These are phyloP conservation scores for Daldinia caldariorum DNA, from an alignment of 495 filamentous ascomycete species.

Conservation along the genomic window DNA sequence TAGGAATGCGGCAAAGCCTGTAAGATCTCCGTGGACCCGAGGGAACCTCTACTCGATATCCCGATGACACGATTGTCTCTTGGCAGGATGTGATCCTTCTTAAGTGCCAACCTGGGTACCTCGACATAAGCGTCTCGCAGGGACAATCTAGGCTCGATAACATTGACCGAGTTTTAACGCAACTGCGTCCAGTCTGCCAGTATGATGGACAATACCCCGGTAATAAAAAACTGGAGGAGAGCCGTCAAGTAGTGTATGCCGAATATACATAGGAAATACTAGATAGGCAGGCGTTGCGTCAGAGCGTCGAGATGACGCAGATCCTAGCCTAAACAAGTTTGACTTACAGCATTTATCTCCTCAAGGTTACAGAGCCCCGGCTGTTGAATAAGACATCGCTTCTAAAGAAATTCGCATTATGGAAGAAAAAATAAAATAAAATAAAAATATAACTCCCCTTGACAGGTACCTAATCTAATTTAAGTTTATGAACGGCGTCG, in stretches of 20 bases:
- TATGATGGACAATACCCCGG: conserved; percentile 22
- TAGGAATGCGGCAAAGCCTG: conserved; percentile 40
- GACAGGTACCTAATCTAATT: conserved; percentile 8
- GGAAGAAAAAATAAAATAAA: not conserved
- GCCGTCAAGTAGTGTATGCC: conserved; percentile 19
- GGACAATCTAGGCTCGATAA: conserved; percentile 4
- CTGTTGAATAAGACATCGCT: conserved; percentile 38
- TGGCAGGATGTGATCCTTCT: conserved; percentile 26
- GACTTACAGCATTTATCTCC: conserved; percentile 29
- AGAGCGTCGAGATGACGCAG: conserved; percentile 32
- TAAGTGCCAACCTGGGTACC: not conserved
- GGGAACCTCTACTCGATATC: conserved; percentile 28
- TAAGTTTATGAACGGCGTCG: conserved; percentile 14
- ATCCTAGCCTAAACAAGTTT: conserved; percentile 32
- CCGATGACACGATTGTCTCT: conserved; percentile 23
- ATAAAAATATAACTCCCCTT: conserved; percentile 28
- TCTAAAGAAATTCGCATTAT: conserved; percentile 22
- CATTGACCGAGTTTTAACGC: conserved; percentile 30
- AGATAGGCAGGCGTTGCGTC: conserved; percentile 42
- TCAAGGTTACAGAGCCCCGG: conserved; percentile 40
- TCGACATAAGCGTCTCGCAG: conserved; percentile 10
- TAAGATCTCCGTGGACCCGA: conserved; percentile 36
- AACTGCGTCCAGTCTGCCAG: conserved; percentile 10
- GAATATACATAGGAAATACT: conserved; percentile 30
- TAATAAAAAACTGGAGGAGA: conserved; percentile 29